Base-by-base conservation (phyloP, 208 protist genomes). In the Leishmania amazonensis region DNA sequence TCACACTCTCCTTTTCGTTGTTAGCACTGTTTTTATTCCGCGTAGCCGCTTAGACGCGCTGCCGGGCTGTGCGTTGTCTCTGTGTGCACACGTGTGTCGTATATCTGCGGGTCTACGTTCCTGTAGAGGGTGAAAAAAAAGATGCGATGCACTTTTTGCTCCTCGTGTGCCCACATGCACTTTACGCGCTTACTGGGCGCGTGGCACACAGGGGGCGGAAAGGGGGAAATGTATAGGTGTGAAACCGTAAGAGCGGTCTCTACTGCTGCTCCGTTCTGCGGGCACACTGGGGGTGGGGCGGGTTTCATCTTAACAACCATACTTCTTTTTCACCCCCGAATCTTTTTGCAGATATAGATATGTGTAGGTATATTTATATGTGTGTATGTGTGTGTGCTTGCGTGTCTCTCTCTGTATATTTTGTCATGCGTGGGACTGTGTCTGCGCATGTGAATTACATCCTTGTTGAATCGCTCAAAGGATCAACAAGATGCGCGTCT, bases 401-500 rank as follows among this genome's bases (percentile, higher is more conserved):
- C 45, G 11, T 49, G 8, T 49, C 6, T 62, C 0, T 31, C 5
- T 31, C 0, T 15, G n/a, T 19, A 31, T 9, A 35, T 24, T 31
- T 13, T 19, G 1, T 7, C 9, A n/a, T 51, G 4, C 5, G 40
- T 24, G 65, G 17, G 19, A 21, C 38, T 28, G 3, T 68, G 28
- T 35, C 5, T 5, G 45, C 40, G 42, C 76, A 31, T 9, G 19
- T 3, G 24, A 47, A n/a, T 31, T 6, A 35, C 68, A 15, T 73
- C 21, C 42, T 47, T 51, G 42, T 73, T 47, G 68, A 73, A 73
- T 53, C 42, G 24, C 42, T 47, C 38, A 19, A 19, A 15, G 49
- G 42, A 73, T 73, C 68, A 73, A 73, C 68, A 31, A 73, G 68
- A 35, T 21, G n/a, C 24, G 49, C 68, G 24, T 42, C 21, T 73